These are phyloP conservation scores for Inonotus hispidus DNA, from an alignment of 1,284 basidiomycete species.

Conservation along the genomic window DNA sequence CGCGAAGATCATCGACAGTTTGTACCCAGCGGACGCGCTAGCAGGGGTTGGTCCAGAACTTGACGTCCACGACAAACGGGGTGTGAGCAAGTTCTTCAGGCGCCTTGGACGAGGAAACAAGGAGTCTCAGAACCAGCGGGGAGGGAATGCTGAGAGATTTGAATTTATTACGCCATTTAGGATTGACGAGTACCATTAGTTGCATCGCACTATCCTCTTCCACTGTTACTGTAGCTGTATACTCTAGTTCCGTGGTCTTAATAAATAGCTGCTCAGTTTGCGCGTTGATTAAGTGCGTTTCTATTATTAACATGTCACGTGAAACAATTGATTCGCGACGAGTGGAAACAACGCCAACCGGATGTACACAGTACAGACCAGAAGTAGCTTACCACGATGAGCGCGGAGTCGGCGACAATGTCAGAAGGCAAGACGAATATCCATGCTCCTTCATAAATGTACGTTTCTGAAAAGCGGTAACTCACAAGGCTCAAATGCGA, in stretches of 20 bases:
- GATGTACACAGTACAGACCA: too few species aligned
- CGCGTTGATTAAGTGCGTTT: too few species aligned
- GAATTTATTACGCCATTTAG: conserved; percentile 74
- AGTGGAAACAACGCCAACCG: too few species aligned
- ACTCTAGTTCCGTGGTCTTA: background rate
- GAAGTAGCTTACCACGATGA: background rate
- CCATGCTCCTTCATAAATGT: background rate
- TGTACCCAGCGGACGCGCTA: conserved; percentile 41
- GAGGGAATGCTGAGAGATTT: conserved; percentile 68
- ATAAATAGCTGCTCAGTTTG: too few species aligned
- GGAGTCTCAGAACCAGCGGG: conserved; percentile 34
- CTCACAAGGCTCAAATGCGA: background rate
- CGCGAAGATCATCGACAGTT: conserved; percentile 55
- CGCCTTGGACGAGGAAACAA: conserved; percentile 50
- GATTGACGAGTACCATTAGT: conserved; percentile 31
- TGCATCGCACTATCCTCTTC: background rate
- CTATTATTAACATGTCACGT: background rate
- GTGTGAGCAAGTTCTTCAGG: conserved; percentile 48
- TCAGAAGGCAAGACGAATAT: background rate
- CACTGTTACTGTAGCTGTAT: background rate
- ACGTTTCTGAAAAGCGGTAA: background rate
- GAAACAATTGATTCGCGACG: too few species aligned
- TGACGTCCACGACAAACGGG: conserved; percentile 26
- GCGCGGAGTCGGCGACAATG: background rate
- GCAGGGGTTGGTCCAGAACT: conserved; percentile 14